Evolutionary conservation across 805 yeast species (phyloP).

Genomic region (Saccharomycopsis sp.): DNA sequence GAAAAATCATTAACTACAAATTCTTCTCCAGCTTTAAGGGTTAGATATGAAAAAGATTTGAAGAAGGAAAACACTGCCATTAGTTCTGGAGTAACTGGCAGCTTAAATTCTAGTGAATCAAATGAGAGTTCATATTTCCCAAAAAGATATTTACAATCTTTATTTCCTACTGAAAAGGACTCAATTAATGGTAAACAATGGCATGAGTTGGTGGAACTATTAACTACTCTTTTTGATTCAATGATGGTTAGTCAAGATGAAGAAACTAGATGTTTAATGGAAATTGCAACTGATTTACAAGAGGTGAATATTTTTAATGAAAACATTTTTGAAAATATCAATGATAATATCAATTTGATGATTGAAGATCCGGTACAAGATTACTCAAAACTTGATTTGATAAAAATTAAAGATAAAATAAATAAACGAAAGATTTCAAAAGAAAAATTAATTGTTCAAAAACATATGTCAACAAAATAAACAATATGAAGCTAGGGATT

Average conservation of each 20-base stretch:
- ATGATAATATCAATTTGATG: too few species aligned
- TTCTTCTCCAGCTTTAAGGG: too few species aligned
- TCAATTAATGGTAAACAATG: slow-evolving; percentile 4
- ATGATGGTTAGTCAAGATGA: neutral
- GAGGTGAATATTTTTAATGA: neutral
- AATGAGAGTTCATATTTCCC: slow-evolving; percentile 9
- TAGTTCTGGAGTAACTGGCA: too few species aligned
- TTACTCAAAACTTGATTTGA: too few species aligned
- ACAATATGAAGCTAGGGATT: neutral
- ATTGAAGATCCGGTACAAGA: neutral
- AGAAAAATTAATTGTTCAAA: neutral
- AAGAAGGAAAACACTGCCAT: neutral
- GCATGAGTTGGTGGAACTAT: slow-evolving; percentile 9
- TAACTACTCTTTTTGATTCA: neutral
- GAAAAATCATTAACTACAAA: too few species aligned
- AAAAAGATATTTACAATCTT: slow-evolving; percentile 8
- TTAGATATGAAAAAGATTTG: too few species aligned
- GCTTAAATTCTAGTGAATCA: too few species aligned
- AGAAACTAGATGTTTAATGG: slow-evolving; percentile 2
- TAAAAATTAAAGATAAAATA: too few species aligned
- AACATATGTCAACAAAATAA: neutral
- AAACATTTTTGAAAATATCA: neutral
- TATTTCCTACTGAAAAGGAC: neutral
- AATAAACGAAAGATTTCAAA: too few species aligned
- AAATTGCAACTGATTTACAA: neutral